Percentiles rank a stretch among this genome's conserved stretches.
Conservation (phyloP, 306 rosid species). For the Prunus mongolica region DNA sequence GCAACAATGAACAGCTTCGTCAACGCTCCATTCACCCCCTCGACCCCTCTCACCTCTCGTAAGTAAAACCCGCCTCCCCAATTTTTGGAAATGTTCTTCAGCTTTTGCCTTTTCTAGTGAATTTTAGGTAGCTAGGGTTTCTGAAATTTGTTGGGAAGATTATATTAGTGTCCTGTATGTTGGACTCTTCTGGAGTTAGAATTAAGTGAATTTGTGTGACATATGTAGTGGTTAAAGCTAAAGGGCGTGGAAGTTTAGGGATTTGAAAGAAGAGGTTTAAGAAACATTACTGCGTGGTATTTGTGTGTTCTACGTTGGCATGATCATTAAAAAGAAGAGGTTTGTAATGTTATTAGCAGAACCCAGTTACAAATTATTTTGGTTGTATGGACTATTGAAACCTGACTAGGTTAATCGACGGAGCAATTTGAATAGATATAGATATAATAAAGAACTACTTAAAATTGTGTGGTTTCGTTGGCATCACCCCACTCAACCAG, state of each 20-base stretch:
- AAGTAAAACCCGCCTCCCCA: background rate
- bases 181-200: background rate
- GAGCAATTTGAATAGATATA: background rate
- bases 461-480: background rate
- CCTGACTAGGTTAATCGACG: background rate
- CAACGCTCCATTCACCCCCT: conserved; percentile 91
- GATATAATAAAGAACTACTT: background rate
- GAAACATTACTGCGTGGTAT: background rate
- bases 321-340: background rate
- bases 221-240: background rate
- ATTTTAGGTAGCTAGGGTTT: background rate
- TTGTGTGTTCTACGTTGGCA: background rate
- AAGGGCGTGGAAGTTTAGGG: background rate
- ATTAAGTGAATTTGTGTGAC: background rate
- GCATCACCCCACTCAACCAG: background rate
- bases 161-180: background rate
- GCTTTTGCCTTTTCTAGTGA: background rate
- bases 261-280: background rate
- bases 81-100: background rate
- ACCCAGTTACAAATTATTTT: background rate
- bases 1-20: conserved; percentile 89
- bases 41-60: conserved; percentile 73
- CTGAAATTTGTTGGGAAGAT: background rate
- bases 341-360: background rate
- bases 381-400: background rate